Evolutionary conservation across 1,284 basidiomycete species (phyloP), one percentile per base, ranked within the genome.

Genomic region (Cerrena zonata): DNA sequence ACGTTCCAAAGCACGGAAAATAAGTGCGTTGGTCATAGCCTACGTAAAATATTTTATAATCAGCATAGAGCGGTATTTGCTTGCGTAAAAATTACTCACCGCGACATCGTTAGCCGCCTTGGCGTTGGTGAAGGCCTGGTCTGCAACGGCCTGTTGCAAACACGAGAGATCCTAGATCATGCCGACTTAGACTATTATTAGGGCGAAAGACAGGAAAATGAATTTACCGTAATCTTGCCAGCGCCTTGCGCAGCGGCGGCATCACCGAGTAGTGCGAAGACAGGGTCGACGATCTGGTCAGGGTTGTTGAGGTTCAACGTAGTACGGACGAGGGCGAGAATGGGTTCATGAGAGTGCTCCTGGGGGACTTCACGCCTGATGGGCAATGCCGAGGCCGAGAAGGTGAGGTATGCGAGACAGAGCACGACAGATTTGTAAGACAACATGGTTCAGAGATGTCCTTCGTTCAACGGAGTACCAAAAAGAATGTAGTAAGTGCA

Each of bases 81-180:
- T 13, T 34, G 19, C 45, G 26, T n/a, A 26, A 19, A 40, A 7
- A 34, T 15, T 7, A 34, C 45, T 47, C 24, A 56, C 54, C 30
- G 74, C 68, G 36, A 82, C 66, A 58, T 86, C 77, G 12, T 73
- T 72, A 2, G 72, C 76, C 3, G 77, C 77, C 66, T 86, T 86
- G 37, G 84, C 82, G 59, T 86, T 86, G 24, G 82, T 84, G 70
- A 86, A 86, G 0, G 83, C 83, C 60, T 79, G 80, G 60, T 84
- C 82, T 42, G 81, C 81, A 13, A 74, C 74, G 1, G 76, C 79
- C 67, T 82, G 79, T 61, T 86, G 84, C 30, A 86, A 72, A 65
- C 84, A 87, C 52, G 77, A 78, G 18, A 75, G 64, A 60, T 85
- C 76, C 78, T 81, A 51, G 37, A n/a, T 7, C 22, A 26, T 19